Evolutionary conservation across 2,329 filamentous ascomycete species (phyloP).

Genomic region (Penicillium sp.): DNA sequence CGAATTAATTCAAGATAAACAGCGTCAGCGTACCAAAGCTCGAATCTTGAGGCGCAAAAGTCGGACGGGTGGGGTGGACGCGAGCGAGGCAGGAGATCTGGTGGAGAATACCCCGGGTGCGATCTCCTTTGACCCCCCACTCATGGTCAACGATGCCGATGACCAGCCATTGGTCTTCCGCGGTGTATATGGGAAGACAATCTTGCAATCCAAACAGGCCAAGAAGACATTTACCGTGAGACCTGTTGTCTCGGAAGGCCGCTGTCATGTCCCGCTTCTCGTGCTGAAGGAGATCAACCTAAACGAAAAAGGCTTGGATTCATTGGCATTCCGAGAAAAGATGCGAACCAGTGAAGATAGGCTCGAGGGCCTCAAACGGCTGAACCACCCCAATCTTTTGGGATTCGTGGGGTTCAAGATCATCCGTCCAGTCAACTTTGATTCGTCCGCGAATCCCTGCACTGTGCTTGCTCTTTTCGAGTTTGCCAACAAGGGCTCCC

Average conservation of each 20-base stretch:
- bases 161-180: constrained; percentile 63
- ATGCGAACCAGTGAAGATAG: constrained; percentile 70
- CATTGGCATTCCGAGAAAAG: constrained; percentile 64
- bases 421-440: constrained; percentile 45
- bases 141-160: constrained; percentile 55
- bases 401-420: constrained; percentile 80
- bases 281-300: constrained; percentile 67
- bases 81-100: constrained; percentile 24
- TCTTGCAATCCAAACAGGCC: constrained; percentile 59
- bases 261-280: constrained; percentile 55
- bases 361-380: constrained; percentile 66
- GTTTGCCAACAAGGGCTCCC: constrained; percentile 71
- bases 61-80: constrained; percentile 30
- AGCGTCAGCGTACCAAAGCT: constrained; percentile 38
- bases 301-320: constrained; percentile 52
- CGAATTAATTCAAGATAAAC: constrained; percentile 36
- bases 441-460: constrained; percentile 51
- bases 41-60: constrained; percentile 37
- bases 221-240: constrained; percentile 64
- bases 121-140: constrained; percentile 41
- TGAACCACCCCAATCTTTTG: constrained; percentile 71
- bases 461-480: constrained; percentile 69
- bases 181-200: constrained; percentile 62
- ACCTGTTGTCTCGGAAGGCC: constrained; percentile 54
- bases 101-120: constrained; percentile 33